Base-by-base conservation (phyloP, 1,284 basidiomycete genomes). In the Boletus albobrunnescens region DNA sequence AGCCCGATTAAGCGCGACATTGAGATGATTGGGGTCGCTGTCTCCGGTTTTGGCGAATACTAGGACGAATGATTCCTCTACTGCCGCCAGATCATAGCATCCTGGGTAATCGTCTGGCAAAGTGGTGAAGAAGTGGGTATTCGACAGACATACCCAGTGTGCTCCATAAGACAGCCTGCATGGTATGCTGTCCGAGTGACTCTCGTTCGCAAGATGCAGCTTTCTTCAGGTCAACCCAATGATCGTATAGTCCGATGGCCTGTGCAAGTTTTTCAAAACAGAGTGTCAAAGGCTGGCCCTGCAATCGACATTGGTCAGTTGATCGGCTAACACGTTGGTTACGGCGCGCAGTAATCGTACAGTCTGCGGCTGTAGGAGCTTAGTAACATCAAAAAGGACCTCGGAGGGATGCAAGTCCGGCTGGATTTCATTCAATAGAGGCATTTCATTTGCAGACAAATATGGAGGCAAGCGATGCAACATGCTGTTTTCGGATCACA, bases 251-350 rank as follows among this genome's bases (percentile, higher is more conserved):
- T 9, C 80, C 82, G n/a, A 80, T 64, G 5, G 81, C 81, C 64
- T 90, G 76, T 5, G 77, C 62, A 43, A 88, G 75, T 63, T 81
- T 84, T 45, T 79, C 73, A 61, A 89, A 87, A 7, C 82, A 73
- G 19, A 78, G 77, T 36, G 74, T 76, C 13, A 91, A 60, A 10
- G 88, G 87, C 68, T 91, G 87, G 52, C 81, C 81, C 87, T 91
- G 58, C 17, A 11, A 36, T 24, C 45, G 6, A 51, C 16, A 42
- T 46, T 13, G 17, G 49, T 68, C 43, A 61, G 35, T 31, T 31
- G 38, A 46, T 28, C 16, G 13, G 37, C 16, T 24, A 48, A 40
- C 22, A 32, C 9, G 13, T 27, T 37, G 9, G 3, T 28, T 39
- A 13, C 40, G 20, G 22, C 22, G 12, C 26, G 36, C 36, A 43